Evolutionary conservation across 2,329 filamentous ascomycete species (phyloP).

Genomic region (Botrytis squamosa): DNA sequence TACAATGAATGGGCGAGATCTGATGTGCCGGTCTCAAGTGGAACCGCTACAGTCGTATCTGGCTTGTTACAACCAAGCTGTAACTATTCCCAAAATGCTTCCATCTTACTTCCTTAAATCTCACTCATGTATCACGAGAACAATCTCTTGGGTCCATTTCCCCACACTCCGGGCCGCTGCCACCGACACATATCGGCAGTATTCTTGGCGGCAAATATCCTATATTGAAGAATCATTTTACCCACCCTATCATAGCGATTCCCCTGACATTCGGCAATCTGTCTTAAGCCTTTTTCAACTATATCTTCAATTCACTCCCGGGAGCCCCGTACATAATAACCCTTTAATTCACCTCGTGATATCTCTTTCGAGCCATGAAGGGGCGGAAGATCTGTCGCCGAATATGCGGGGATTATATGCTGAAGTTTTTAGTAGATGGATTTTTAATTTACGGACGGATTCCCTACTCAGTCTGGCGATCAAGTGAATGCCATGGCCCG

Average conservation of each 20-base stretch:
- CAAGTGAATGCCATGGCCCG: neutral
- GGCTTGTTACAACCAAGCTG: conserved; percentile 1
- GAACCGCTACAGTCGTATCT: neutral
- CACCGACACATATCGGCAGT: conserved; percentile 17
- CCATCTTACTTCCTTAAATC: neutral
- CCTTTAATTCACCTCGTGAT: neutral
- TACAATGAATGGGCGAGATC: neutral
- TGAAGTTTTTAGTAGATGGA: neutral
- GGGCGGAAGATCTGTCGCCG: conserved; percentile 12
- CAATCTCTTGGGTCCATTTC: neutral
- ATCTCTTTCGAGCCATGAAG: neutral
- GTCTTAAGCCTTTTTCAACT: neutral
- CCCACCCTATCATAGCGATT: conserved; percentile 9
- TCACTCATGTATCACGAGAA: conserved; percentile 15
- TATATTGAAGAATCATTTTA: conserved; percentile 5
- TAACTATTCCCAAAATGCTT: neutral
- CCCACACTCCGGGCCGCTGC: conserved; percentile 17
- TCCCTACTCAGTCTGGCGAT: neutral
- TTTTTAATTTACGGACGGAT: conserved; percentile 4
- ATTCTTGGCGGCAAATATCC: conserved; percentile 3
- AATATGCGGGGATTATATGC: neutral
- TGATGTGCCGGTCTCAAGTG: neutral
- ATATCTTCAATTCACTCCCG: conserved; percentile 5
- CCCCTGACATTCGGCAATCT: conserved; percentile 16
- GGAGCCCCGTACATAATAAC: neutral